Evolutionary conservation across 441 rosid species (phyloP).

Genomic region (Bruguiera hainesii): DNA sequence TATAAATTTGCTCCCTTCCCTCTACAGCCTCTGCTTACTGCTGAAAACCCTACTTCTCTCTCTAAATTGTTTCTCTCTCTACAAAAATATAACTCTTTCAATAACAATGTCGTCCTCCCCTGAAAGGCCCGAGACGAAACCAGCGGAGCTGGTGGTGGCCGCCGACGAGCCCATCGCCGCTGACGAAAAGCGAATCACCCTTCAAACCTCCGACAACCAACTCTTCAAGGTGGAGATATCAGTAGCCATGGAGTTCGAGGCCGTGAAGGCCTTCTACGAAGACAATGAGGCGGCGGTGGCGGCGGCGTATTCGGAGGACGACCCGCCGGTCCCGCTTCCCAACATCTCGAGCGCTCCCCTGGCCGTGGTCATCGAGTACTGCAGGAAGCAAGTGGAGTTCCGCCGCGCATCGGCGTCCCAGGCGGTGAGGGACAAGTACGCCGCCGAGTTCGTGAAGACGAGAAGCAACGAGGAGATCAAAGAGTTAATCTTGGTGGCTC

Average conservation of each 20-base stretch:
- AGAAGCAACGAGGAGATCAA: slow-evolving; percentile 20
- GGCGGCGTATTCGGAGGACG: not conserved
- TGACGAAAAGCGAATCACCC: slow-evolving; percentile 12
- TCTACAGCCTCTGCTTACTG: no score
- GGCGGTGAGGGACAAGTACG: slow-evolving; percentile 13
- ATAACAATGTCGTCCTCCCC: not conserved
- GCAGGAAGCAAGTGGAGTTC: slow-evolving; percentile 20
- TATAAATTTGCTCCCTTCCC: no score
- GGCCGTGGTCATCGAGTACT: slow-evolving; percentile 22
- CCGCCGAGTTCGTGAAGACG: slow-evolving; percentile 13
- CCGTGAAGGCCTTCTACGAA: slow-evolving; percentile 30
- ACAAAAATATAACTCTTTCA: not conserved
- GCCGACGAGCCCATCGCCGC: not conserved
- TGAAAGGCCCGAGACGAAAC: not conserved
- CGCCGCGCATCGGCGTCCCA: not conserved
- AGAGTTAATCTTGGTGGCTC: slow-evolving; percentile 37
- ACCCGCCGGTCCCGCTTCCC: slow-evolving; percentile 26
- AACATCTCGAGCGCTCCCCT: slow-evolving; percentile 28
- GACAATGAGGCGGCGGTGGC: not conserved
- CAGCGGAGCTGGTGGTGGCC: not conserved
- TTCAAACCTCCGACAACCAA: slow-evolving; percentile 24
- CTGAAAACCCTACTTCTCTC: no score
- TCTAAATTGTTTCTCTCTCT: no score
- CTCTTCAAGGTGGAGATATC: slow-evolving; percentile 27
- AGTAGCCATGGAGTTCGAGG: slow-evolving; percentile 29